A percentile compares a stretch with the other conserved stretches of the same genome.
phyloP scores from a whole-genome alignment of 2,329 filamentous ascomycete genomes.

The Colletotrichum noveboracense region DNA sequence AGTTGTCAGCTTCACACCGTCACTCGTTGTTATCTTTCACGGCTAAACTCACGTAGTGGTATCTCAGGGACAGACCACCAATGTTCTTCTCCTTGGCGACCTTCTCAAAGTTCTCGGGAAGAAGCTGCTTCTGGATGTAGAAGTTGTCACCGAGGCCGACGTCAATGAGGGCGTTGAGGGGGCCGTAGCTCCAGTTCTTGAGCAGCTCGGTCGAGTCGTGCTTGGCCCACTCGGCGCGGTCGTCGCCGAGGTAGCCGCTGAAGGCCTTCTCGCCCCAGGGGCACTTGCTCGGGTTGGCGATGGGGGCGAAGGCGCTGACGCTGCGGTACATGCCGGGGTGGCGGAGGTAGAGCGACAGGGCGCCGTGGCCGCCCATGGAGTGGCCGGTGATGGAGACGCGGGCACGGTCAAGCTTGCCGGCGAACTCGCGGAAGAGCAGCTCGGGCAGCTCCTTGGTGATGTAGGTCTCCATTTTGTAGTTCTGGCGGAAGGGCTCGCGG shows the following conservation, averaged over 20 bases:
- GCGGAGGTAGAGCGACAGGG: conserved; percentile 89
- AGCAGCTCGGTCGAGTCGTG: conserved; percentile 94
- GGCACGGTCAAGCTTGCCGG: conserved; percentile 67
- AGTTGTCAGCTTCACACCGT: background rate
- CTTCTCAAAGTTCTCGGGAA: conserved; percentile 89
- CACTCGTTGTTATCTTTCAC: background rate
- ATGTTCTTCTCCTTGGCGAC: conserved; percentile 80
- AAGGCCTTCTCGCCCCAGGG: conserved; percentile 98
- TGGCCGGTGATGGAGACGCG: conserved; percentile 89
- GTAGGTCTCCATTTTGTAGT: conserved; percentile 97
- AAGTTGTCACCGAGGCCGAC: conserved; percentile 95
- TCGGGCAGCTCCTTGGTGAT: conserved; percentile 86
- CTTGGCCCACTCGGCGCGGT: conserved; percentile 79
- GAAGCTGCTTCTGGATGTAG: conserved; percentile 90
- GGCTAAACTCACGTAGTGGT: conserved; percentile 69
- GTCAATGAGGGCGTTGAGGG: conserved; percentile 83
- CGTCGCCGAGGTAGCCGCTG: conserved; percentile 82
- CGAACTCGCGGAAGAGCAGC: conserved; percentile 74
- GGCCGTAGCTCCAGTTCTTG: conserved; percentile 68
- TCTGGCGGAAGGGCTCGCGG: conserved; percentile 71
- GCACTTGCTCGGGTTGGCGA: conserved; percentile 82
- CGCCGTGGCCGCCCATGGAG: conserved; percentile 97
- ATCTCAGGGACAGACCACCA: conserved; percentile 76
- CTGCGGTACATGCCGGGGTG: conserved; percentile 90
- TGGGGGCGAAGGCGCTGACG: conserved; percentile 89